These are phyloP conservation scores for Backusella tuberculispora DNA, from an alignment of 192 early-diverging fungal genomes.

Conservation along the genomic window DNA sequence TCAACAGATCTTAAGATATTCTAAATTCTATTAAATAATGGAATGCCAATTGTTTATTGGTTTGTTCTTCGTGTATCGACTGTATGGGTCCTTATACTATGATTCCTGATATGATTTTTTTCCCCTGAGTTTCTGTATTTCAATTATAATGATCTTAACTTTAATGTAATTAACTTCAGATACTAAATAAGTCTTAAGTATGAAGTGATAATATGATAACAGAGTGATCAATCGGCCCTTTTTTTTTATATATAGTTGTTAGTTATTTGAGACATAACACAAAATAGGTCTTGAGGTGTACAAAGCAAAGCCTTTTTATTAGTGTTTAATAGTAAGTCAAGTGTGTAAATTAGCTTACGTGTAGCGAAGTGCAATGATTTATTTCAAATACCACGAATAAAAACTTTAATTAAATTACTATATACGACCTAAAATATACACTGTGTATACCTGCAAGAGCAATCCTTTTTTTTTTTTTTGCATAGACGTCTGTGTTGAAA, in stretches of 20 bases:
- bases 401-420: slow-evolving; percentile 12
- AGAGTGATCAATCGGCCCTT: background rate
- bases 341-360: too few species aligned
- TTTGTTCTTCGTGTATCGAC: background rate
- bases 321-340: too few species aligned
- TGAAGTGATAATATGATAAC: background rate
- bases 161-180: background rate
- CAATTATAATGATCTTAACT: background rate
- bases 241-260: too few species aligned
- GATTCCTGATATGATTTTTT: background rate
- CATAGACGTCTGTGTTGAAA: background rate
- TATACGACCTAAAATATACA: background rate
- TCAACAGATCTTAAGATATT: background rate
- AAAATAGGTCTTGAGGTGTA: too few species aligned
- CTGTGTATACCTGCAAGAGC: background rate
- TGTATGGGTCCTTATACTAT: background rate
- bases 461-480: background rate
- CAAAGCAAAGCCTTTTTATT: too few species aligned
- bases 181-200: background rate
- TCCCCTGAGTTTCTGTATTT: background rate
- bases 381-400: background rate
- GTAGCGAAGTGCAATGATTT: background rate
- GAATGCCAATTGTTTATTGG: slow-evolving; percentile 14
- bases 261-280: too few species aligned
- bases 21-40: slow-evolving; percentile 4